Base-by-base conservation (phyloP, 2,329 filamentous ascomycete species). In the Pyrenochaeta sp. region DNA sequence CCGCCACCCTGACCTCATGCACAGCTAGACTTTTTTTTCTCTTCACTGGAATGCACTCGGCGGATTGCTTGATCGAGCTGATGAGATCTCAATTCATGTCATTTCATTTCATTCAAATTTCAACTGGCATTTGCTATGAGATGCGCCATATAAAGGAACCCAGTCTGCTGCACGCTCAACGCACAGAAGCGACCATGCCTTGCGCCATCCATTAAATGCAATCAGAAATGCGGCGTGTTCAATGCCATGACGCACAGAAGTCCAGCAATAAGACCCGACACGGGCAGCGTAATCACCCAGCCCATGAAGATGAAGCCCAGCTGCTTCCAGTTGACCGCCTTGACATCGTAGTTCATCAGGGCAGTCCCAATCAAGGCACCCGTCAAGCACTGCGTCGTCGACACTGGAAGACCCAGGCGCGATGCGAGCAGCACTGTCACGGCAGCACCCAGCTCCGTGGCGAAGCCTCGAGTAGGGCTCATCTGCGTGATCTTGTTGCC, bases 401-500 rank as follows among this genome's bases (percentile, higher is more conserved):
- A 87, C 29, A 89, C 81, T 2, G 86, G 86, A 1, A 89, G 81
- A 48, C 82, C 79, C 27, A 88, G 79, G 49, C 85, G 83, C 2
- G 85, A 87, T 45, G 86, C 86, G 53, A 89, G 69, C 49, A 89
- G 80, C 52, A 89, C 82, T n/a, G 87, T 87, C 58, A 86, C 79
- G 36, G 85, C 84, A 30, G 83, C 82, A 18, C 69, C 69, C 18
- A 72, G 43, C 51, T 72, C 69, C 18, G 67, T 64, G 4, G 68
- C 58, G 23, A 66, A 71, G 0, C 85, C 85, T 61, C 84, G 81
- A 6, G 81, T 80, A 3, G 85, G 85, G 1, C 83, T 85, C 78
- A 86, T 84, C 27, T 85, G 81, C 14, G 85, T 87, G 54, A 87
- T 79, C 61, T 82, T 81, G 75, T 87, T 87, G 51, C 85, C 85